Conservation (phyloP, 108 stramenopile genomes). For the Fistulifera pelliculosa region DNA sequence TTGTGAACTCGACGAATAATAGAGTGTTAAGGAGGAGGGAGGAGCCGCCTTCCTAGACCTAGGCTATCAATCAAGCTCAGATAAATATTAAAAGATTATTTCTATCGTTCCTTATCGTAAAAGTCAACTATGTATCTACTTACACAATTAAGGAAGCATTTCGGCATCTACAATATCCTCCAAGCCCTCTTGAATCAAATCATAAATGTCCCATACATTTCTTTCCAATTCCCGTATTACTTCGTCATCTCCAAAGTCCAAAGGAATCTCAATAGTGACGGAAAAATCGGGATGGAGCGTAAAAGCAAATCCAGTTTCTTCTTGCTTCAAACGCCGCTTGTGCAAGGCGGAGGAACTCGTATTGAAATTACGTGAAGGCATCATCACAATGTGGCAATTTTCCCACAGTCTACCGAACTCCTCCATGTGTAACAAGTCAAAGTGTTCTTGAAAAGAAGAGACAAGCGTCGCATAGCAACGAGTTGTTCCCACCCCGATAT, state of each 20-base stretch:
- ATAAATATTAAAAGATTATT: no score
- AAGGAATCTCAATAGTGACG: conserved; percentile 59
- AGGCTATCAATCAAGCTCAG: no score
- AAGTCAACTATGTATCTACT: no score
- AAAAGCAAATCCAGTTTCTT: conserved; percentile 56
- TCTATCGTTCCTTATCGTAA: no score
- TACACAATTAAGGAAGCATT: no score
- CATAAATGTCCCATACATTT: conserved; percentile 52
- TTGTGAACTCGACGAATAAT: no score
- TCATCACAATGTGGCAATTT: conserved; percentile 42
- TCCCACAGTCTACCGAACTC: conserved; percentile 74
- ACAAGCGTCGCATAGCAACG: conserved; percentile 68
- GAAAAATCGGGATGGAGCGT: conserved; percentile 51
- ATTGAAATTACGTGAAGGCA: conserved; percentile 41
- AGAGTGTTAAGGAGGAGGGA: no score
- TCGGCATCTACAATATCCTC: conserved; percentile 17
- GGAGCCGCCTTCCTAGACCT: no score
- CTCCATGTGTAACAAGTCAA: conserved; percentile 65
- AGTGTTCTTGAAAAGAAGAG: conserved; percentile 70
- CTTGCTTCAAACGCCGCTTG: conserved; percentile 34
- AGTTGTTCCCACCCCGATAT: conserved; percentile 27
- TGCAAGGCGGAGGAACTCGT: conserved; percentile 36
- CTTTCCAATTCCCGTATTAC: conserved; percentile 43
- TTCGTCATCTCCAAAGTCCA: conserved; percentile 71
- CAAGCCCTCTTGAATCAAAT: conserved; percentile 25